Conservation (phyloP, 768 basidiomycete genomes). For the Leccinum ochraceum region DNA sequence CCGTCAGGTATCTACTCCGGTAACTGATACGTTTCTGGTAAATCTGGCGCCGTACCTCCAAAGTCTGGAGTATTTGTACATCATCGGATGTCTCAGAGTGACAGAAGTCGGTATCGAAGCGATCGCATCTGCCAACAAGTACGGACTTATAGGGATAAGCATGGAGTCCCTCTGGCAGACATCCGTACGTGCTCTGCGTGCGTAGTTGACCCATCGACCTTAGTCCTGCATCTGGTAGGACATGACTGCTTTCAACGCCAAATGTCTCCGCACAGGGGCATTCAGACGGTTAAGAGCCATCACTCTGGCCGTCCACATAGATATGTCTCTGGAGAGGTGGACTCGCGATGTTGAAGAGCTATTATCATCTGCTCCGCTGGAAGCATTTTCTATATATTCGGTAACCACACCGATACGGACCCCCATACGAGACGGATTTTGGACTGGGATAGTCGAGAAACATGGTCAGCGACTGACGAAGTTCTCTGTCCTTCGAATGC, state of each 20-base stretch:
- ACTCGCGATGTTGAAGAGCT: conserved; percentile 42
- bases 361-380: conserved; percentile 51
- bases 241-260: conserved; percentile 45
- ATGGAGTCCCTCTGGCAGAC: conserved; percentile 62
- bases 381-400: conserved; percentile 60
- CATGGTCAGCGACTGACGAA: too few species aligned
- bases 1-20: conserved; percentile 50
- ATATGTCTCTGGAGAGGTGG: conserved; percentile 45
- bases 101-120: conserved; percentile 60
- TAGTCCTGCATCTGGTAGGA: conserved; percentile 42
- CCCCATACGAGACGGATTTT: too few species aligned
- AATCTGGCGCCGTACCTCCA: conserved; percentile 49
- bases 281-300: conserved; percentile 53
- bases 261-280: conserved; percentile 36
- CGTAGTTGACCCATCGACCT: conserved; percentile 1
- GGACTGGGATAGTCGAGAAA: too few species aligned
- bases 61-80: conserved; percentile 54
- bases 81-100: conserved; percentile 71
- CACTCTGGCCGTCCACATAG: conserved; percentile 53
- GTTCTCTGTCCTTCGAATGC: too few species aligned
- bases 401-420: too few species aligned
- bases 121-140: conserved; percentile 45
- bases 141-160: conserved; percentile 53
- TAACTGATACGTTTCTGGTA: conserved; percentile 59
- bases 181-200: conserved; percentile 47